phyloP scores from a whole-genome alignment of 129 eudicot genomes.

The Mikania micrantha region DNA sequence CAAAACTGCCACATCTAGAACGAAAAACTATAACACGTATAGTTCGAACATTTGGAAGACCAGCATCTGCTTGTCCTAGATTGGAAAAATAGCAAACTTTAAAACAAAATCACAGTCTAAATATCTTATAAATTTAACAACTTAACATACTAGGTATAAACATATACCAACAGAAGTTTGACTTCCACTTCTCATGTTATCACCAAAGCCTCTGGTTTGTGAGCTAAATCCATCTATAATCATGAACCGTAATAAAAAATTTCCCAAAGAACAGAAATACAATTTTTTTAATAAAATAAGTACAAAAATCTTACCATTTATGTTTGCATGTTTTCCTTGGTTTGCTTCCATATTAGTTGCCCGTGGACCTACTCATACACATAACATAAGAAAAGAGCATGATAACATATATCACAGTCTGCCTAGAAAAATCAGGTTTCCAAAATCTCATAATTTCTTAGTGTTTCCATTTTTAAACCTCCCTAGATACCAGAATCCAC shows the following conservation, averaged over 20 bases:
- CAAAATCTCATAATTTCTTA: not conserved
- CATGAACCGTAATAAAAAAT: constrained; percentile 24
- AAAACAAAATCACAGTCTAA: too few species aligned
- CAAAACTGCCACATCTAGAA: not conserved
- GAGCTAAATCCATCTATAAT: constrained; percentile 38
- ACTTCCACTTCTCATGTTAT: constrained; percentile 30
- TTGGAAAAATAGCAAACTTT: constrained; percentile 7
- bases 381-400: not conserved
- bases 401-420: not conserved
- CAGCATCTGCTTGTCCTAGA: constrained; percentile 38
- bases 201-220: too few species aligned
- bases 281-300: not conserved
- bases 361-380: constrained; percentile 40
- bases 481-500: not conserved
- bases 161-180: constrained; percentile 37
- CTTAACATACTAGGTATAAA: too few species aligned
- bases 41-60: constrained; percentile 25
- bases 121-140: too few species aligned
- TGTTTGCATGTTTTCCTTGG: constrained; percentile 25
- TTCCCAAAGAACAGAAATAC: constrained; percentile 20
- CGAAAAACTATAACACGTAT: constrained; percentile 28
- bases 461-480: not conserved
- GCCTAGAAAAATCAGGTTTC: too few species aligned
- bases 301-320: constrained; percentile 22
- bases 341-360: constrained; percentile 47